Base-by-base conservation (phyloP, 257 asterid species). In the Nemophila menziesii region DNA sequence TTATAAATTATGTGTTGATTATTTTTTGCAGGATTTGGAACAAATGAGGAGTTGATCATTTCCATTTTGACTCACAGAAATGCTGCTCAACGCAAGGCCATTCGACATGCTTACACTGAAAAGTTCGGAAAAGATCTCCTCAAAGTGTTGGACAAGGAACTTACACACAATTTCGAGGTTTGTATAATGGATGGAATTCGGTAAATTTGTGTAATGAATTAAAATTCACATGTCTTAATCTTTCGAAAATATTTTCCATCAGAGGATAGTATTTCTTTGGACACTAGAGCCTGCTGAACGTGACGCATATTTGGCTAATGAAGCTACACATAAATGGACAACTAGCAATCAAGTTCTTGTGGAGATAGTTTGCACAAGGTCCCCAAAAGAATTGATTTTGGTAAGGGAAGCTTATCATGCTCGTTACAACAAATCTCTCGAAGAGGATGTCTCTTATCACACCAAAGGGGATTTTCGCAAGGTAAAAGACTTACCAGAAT, bases 401-500 rank as follows among this genome's bases (percentile, higher is more conserved):
- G 89, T 62, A 1, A 70, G 85, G 64, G 87, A 86, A 33, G 97
- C 97, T 40, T 82, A 86, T 53, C 97, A 86, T 59, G 83, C 76
- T 59, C 83, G 85, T 62, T 78, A 48, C 20, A 85, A 75, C 77
- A 85, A 48, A 55, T 85, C 96, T 2, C 82, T 85, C 1, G 93
- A 85, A 71, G 96, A 85, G 66, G 96, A 81, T 36, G 96, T 85
- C 65, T 81, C 96, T 20, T 54, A 73, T 57, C 96, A 85, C 77
- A 80, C 93, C 0, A 48, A 90, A 0, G 96, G 92, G 46, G 89
- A 85, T 50, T 79, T 64, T 54, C 86, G 92, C 58, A 80, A 73
- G 87, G 95, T 80, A 60, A 87, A n/a, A n/a, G n/a, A n/a, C n/a
- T n/a, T n/a, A n/a, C n/a, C n/a, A n/a, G n/a, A n/a, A n/a, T n/a